A percentile compares a stretch with the other conserved stretches of the same genome.
Evolutionary conservation across 257 asterid genomes (phyloP).

Genomic region (Plectranthus barbatus): DNA sequence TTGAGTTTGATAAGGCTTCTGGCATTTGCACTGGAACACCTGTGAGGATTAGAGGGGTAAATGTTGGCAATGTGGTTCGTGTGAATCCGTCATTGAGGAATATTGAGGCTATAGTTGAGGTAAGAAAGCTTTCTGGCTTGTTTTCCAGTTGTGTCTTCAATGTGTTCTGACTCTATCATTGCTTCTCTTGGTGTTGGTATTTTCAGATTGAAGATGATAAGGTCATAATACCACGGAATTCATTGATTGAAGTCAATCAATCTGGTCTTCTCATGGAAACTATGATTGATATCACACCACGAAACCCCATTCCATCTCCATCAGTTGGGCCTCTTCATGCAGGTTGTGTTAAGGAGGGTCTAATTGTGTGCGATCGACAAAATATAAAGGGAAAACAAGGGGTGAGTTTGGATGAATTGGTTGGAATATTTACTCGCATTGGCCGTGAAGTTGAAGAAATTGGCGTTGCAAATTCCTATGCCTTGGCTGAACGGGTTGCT

Average conservation of each 20-base stretch:
- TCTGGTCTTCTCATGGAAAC: slow-evolving; percentile 99
- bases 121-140: slow-evolving; percentile 16
- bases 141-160: slow-evolving; percentile 3
- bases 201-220: slow-evolving; percentile 89
- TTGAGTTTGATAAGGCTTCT: slow-evolving; percentile 90
- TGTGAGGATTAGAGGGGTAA: slow-evolving; percentile 90
- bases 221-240: slow-evolving; percentile 71
- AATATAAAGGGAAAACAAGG: slow-evolving; percentile 82
- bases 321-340: slow-evolving; percentile 78
- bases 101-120: slow-evolving; percentile 90
- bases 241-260: slow-evolving; percentile 94
- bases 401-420: slow-evolving; percentile 93
- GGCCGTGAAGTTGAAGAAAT: slow-evolving; percentile 90
- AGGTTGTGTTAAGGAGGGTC: slow-evolving; percentile 68
- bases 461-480: slow-evolving; percentile 64
- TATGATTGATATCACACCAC: slow-evolving; percentile 84
- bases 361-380: slow-evolving; percentile 80
- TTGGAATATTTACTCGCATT: slow-evolving; percentile 93
- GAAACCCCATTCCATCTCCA: slow-evolving; percentile 76
- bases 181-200: slow-evolving; percentile 8
- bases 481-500: slow-evolving; percentile 71
- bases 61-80: slow-evolving; percentile 80
- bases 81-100: slow-evolving; percentile 78
- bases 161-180: slow-evolving; percentile 4
- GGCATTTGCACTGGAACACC: slow-evolving; percentile 94